Conservation (phyloP, 768 basidiomycete genomes). For the Tricholoma terreum region DNA sequence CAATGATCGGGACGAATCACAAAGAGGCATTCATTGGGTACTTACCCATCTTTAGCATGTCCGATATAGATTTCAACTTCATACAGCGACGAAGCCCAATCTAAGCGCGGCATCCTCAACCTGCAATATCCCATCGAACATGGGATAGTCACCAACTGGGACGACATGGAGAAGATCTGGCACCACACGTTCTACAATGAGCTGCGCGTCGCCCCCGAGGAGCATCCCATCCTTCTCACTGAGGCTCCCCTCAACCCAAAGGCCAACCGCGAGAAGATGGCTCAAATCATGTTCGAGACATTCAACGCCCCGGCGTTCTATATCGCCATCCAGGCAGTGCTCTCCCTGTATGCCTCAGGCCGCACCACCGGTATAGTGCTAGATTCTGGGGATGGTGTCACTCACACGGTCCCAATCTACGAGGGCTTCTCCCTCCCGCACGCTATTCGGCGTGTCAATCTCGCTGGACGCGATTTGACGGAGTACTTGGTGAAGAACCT, state of each 20-base stretch:
- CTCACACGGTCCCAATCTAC: conserved; percentile 95
- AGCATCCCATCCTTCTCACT: conserved; percentile 87
- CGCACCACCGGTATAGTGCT: conserved; percentile 94
- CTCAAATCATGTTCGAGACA: conserved; percentile 96
- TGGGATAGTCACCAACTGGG: conserved; percentile 97
- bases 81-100: conserved; percentile 82
- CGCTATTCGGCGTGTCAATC: conserved; percentile 88
- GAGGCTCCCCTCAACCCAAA: conserved; percentile 93
- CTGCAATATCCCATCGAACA: conserved; percentile 94
- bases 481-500: conserved; percentile 78
- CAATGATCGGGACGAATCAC: conserved; percentile 96
- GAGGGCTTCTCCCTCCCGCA: conserved; percentile 92
- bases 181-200: conserved; percentile 98
- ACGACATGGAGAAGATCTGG: conserved; percentile 99
- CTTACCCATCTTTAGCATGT: conserved; percentile 19
- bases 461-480: conserved; percentile 91
- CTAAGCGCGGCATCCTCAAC: conserved; percentile 92
- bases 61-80: conserved; percentile 1
- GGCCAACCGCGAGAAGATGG: conserved; percentile 91
- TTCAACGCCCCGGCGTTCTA: conserved; percentile 93
- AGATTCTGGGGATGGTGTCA: conserved; percentile 97
- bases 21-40: conserved; percentile 96
- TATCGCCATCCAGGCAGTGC: conserved; percentile 87
- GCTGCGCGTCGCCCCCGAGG: conserved; percentile 88
- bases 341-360: conserved; percentile 93